Evolutionary conservation across 1,284 basidiomycete genomes (phyloP), one percentile per base, ranked within the genome.

Genomic region (Irpex sp.): DNA sequence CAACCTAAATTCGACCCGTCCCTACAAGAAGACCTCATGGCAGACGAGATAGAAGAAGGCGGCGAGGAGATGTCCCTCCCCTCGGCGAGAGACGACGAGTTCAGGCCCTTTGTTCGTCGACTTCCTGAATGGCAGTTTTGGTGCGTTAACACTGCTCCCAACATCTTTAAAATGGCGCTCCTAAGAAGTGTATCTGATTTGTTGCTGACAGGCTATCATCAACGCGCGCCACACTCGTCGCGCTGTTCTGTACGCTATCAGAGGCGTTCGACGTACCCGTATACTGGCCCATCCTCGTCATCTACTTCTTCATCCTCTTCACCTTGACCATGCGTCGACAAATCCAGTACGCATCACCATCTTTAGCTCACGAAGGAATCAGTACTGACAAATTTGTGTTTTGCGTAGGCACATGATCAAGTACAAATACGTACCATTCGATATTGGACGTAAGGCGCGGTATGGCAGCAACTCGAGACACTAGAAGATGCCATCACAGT

Each of bases 1-100:
- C 92, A 94, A 79, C 94, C 95, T 48, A 93, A 91, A 75, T 99
- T 99, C 76, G 97, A 99, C 78, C 97, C 97, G 0, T 96, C 94
- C 1, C 81, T 98, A 47, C 92, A 97, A 69, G 92, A 92, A 54
- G 97, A 99, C 76, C 81, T 98, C 2, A 84, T 94, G 61, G 96
- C 94, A 5, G 93, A 97, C 72, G 96, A 98, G 72, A 92, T 98
- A 17, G 97, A 98, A 73, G 96, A 95, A 72, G 97, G 96, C 21
- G 93, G 90, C 72, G 81, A 83, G 51, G 70, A 67, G 9, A 67
- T 69, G 8, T 71, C 74, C 13, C 75, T 84, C 26, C 89, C 89
- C 5, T 89, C 86, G 36, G 80, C 85, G 68, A 84, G 85, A 70
- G 91, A 94, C 70, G 95, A 97, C 67, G 97, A 98, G 74, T 97